Base-by-base conservation (phyloP, 2,329 filamentous ascomycete genomes). In the Endocalyx cinctus region DNA sequence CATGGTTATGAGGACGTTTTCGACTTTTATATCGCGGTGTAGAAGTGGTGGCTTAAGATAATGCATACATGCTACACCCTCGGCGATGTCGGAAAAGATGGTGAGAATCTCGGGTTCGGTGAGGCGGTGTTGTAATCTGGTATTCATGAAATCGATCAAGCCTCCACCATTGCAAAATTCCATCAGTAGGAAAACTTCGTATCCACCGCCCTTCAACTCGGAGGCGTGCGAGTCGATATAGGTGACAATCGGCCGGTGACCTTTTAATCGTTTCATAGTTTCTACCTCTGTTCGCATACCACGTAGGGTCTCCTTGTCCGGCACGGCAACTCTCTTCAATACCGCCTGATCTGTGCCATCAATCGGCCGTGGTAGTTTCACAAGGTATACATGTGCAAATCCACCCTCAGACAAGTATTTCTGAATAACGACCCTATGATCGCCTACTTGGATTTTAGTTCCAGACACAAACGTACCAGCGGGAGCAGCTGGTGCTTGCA, bases 131-230 rank as follows among this genome's bases (percentile, higher is more conserved):
- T 98, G 92, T 52, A 98, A 68, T 33, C 92, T 79, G 22, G 92
- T 98, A 64, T 98, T 98, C 92, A 98, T 98, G 60, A 97, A 98
- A 66, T 98, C 92, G 58, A 98, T 98, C 57, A 98, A 67, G 22
- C 92, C 90, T 45, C 92, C 92, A 31, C 92, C 92, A 53, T 84
- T 80, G 66, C 92, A 98, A 63, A 83, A 96, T 59, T 98, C 92
- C 92, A 98, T 98, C 45, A 98, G 80, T 54, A 98, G 62, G 54
- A 98, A 98, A 38, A 98, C 92, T 69, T 98, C 92, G 60, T 95
- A 98, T 38, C 92, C 92, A 26, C 89, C 89, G 32, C 85, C 87
- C 51, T 86, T 83, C 50, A 97, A 69, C 63, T 97, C 89, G 12
- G 88, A 96, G 23, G 92, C 92, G 63, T 98, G 92, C 46, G 90